Evolutionary conservation across 768 basidiomycete species (phyloP), one percentile per base, ranked within the genome.

Genomic region (Leccinum longicurvipes): DNA sequence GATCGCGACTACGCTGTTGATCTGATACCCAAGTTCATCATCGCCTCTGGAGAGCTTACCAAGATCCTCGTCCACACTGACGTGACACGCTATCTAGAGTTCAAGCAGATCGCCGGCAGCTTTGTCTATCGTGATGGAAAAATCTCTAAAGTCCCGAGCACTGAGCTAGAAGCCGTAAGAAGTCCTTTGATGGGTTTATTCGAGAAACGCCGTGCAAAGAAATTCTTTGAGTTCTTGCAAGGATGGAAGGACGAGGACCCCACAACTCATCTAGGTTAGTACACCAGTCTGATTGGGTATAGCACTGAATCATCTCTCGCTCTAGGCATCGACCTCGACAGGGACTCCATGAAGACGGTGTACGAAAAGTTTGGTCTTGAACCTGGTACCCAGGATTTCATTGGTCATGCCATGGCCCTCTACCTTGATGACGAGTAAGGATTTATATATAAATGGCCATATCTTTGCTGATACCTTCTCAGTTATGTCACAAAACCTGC

Each of bases 31-130:
- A 98, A 99, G 76, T 99, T 99, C 79, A 98, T 98, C 79, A 94
- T 98, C 65, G 89, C 97, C 27, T 93, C 92, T 11, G 97, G 97
- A 53, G 95, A 98, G 73, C 87, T 99, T 68, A 97, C 95, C 51
- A 89, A 88, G 75, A 98, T 99, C 74, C 88, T 99, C 60, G 94
- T 99, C 41, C 95, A 98, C 78, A 98, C 97, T 61, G 94, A 99
- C 70, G 97, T 99, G 59, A 95, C 91, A 41, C 88, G 94, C 58
- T 99, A 99, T 75, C 87, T 99, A 67, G 97, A 98, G 71, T 99
- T 99, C 82, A 99, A 98, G 79, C 96, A 98, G 77, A 98, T 99
- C 74, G 93, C 97, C 0, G 97, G 96, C 52, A 94, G 91, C 70
- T 99, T 89, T 74, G 97, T 99, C 56, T 98, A 94, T 72, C 87